Conservation (phyloP, 148 eudicot species). For the Polygonum aviculare region DNA sequence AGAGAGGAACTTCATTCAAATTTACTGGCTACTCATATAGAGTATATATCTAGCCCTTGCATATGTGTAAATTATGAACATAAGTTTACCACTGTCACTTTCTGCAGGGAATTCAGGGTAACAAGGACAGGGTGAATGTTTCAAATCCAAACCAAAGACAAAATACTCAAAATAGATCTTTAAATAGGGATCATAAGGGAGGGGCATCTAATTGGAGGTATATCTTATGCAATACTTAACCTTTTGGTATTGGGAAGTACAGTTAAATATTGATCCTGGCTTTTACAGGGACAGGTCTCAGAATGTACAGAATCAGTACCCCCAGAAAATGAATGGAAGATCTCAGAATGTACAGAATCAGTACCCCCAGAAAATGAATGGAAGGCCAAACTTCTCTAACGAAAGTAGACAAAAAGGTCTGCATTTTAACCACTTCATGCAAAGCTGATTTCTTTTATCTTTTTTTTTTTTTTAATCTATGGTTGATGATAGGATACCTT, state of each 20-base stretch:
- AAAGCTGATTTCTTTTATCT: background rate
- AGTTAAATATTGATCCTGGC: background rate
- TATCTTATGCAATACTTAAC: background rate
- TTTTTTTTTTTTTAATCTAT: background rate
- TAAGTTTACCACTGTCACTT: background rate
- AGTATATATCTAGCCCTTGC: background rate
- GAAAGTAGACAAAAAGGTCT: slow-evolving; percentile 38
- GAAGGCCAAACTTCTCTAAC: slow-evolving; percentile 26
- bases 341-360: slow-evolving; percentile 25
- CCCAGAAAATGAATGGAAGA: slow-evolving; percentile 28
- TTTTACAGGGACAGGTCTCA: slow-evolving; percentile 26
- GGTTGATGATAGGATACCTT: background rate
- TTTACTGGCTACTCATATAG: background rate
- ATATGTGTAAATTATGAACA: background rate
- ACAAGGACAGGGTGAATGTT: slow-evolving; percentile 22
- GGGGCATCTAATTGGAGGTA: slow-evolving; percentile 49
- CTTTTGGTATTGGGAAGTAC: background rate
- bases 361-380: slow-evolving; percentile 29
- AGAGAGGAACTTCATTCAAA: background rate
- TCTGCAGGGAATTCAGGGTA: slow-evolving; percentile 40
- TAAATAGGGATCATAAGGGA: slow-evolving; percentile 21
- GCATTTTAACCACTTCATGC: slow-evolving; percentile 8
- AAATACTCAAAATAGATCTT: slow-evolving; percentile 37
- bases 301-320: slow-evolving; percentile 23
- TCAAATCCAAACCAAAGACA: slow-evolving; percentile 27